Conservation (phyloP, 2,329 filamentous ascomycete genomes). For the Arthrinium phaeospermum region DNA sequence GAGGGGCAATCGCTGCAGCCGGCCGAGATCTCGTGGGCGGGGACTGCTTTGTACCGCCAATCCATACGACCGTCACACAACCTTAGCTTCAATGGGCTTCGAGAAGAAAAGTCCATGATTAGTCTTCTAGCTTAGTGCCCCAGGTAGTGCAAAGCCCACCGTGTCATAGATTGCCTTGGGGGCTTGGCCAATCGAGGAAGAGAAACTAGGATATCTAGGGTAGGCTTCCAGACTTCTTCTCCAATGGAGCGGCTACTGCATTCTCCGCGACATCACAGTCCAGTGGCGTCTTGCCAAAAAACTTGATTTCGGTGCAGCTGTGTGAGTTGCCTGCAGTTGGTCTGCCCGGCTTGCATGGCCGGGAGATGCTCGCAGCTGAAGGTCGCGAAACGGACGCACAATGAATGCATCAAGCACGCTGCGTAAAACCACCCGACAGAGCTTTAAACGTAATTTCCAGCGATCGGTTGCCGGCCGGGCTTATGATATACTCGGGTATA, state of each 20-base stretch:
- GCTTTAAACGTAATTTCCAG: not conserved
- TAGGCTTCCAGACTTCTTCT: not conserved
- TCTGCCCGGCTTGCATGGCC: not conserved
- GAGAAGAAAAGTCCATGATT: not conserved
- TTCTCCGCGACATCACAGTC: not conserved
- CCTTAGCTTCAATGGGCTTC: not conserved
- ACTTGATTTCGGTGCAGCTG: not conserved
- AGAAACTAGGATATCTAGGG: not conserved
- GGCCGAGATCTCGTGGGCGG: not conserved
- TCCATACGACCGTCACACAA: not conserved
- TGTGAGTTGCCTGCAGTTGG: not conserved
- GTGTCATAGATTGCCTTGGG: not conserved
- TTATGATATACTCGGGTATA: not conserved
- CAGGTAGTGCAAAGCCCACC: not conserved
- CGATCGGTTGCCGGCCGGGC: not conserved
- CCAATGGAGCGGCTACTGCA: not conserved
- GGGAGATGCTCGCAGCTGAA: not conserved
- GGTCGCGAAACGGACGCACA: not conserved
- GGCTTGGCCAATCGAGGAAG: not conserved
- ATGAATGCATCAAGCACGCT: not conserved
- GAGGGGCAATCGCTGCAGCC: not conserved
- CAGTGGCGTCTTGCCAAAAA: not conserved
- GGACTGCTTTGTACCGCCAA: not conserved
- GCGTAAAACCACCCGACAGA: too few species aligned
- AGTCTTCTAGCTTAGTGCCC: not conserved